Conservation (phyloP, 2,329 filamentous ascomycete species). For the Tothia fuscella region DNA sequence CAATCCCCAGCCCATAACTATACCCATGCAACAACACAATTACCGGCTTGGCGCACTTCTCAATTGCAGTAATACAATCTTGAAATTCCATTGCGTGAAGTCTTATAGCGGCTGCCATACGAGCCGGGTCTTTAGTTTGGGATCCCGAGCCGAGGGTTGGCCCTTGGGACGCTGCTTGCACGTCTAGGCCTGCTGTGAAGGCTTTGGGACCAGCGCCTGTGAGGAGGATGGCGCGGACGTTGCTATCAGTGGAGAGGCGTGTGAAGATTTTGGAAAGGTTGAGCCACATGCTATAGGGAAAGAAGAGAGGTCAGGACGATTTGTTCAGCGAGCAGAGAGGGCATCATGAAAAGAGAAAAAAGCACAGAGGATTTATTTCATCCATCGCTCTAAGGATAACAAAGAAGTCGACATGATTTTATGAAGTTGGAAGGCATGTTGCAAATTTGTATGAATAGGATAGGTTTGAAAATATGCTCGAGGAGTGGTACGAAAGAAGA, state of each 20-base stretch:
- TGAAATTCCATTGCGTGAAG: slow-evolving; percentile 72
- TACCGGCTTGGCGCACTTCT: slow-evolving; percentile 71
- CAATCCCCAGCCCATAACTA: slow-evolving; percentile 26
- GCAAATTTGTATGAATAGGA: too few relatives aligned
- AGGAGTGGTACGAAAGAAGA: too few relatives aligned
- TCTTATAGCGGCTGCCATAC: slow-evolving; percentile 40
- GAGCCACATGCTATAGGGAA: slow-evolving; percentile 68
- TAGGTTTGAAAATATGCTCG: too few relatives aligned
- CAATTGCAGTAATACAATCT: slow-evolving; percentile 59
- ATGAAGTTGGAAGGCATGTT: too few relatives aligned
- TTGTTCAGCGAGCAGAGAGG: too few relatives aligned
- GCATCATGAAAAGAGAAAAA: too few relatives aligned
- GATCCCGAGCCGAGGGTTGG: slow-evolving; percentile 28
- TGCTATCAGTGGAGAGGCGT: slow-evolving; percentile 56
- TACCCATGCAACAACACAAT: slow-evolving; percentile 26
- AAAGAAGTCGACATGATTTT: too few relatives aligned
- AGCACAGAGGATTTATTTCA: too few relatives aligned
- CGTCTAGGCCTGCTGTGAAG: slow-evolving; percentile 79
- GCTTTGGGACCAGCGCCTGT: slow-evolving; percentile 71
- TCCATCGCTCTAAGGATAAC: too few relatives aligned
- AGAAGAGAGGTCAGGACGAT: too few relatives aligned
- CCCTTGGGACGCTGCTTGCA: slow-evolving; percentile 50
- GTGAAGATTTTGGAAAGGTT: slow-evolving; percentile 65
- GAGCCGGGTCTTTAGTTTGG: slow-evolving; percentile 43
- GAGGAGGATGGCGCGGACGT: slow-evolving; percentile 66